Evolutionary conservation across 257 asterid genomes (phyloP).

Genomic region (Solanum lignicaule): DNA sequence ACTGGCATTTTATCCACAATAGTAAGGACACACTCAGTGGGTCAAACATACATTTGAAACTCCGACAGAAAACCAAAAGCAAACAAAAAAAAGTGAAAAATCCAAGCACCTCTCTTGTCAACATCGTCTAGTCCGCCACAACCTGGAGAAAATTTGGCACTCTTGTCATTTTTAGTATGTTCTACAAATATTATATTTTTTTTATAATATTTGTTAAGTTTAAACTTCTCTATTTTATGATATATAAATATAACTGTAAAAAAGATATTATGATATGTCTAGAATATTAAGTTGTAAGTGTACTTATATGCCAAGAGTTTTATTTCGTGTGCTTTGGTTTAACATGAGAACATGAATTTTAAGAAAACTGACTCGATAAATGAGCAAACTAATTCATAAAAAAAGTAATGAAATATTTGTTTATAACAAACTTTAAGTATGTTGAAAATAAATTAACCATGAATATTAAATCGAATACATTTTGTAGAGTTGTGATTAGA

Average conservation of each 20-base stretch:
- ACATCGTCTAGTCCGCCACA: constrained; percentile 26
- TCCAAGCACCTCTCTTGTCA: constrained; percentile 9
- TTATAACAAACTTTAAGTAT: no score
- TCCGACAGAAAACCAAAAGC: not conserved
- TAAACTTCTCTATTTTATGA: not conserved
- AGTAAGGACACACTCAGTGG: not conserved
- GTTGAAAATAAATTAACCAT: no score
- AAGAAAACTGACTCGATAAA: not conserved
- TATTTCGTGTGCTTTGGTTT: not conserved
- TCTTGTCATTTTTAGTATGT: not conserved
- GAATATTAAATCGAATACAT: no score
- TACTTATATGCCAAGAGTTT: not conserved
- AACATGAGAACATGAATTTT: no score
- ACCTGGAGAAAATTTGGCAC: not conserved
- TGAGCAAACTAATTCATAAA: not conserved
- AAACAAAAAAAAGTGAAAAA: not conserved
- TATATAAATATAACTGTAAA: no score
- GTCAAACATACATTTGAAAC: not conserved
- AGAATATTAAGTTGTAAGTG: not conserved
- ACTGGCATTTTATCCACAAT: not conserved
- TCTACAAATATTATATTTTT: not conserved
- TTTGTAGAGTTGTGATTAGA: no score
- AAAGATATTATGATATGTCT: not conserved
- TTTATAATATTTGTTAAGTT: no score
- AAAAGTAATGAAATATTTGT: no score